Evolutionary conservation across 768 basidiomycete species (phyloP).

Genomic region (Boletales sp.): DNA sequence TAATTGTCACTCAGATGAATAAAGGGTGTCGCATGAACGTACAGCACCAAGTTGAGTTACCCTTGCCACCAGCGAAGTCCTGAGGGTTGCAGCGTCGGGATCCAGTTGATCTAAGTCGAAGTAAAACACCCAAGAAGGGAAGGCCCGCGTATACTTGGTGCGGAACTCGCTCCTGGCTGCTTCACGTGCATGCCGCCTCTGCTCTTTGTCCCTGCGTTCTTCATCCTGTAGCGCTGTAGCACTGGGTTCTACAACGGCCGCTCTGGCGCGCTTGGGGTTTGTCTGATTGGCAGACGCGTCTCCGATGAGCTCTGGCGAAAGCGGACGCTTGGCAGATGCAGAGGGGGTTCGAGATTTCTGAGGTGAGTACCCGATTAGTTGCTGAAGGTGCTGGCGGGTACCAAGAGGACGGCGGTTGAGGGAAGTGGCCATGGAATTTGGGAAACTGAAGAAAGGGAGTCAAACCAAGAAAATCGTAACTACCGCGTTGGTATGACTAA

Average conservation of each 20-base stretch:
- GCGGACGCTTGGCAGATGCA: slow-evolving; percentile 42
- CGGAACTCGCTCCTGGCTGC: slow-evolving; percentile 68
- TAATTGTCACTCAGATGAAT: not conserved
- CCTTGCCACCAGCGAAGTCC: slow-evolving; percentile 46
- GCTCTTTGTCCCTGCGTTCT: slow-evolving; percentile 44
- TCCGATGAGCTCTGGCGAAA: slow-evolving; percentile 45
- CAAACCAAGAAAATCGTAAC: slow-evolving; percentile 5
- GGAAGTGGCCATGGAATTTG: slow-evolving; percentile 38
- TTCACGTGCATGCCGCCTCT: slow-evolving; percentile 48
- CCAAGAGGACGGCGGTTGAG: slow-evolving; percentile 48
- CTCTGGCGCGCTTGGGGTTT: slow-evolving; percentile 44
- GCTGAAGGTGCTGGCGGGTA: slow-evolving; percentile 38
- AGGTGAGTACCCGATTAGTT: slow-evolving; percentile 32
- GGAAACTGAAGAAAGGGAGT: not conserved
- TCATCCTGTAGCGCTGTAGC: slow-evolving; percentile 29
- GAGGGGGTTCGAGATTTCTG: slow-evolving; percentile 32
- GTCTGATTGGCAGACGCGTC: slow-evolving; percentile 27
- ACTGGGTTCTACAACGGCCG: slow-evolving; percentile 23
- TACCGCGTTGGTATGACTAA: not conserved
- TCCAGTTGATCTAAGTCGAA: slow-evolving; percentile 63
- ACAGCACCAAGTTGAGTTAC: slow-evolving; percentile 77
- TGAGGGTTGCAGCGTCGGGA: slow-evolving; percentile 32
- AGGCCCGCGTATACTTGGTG: slow-evolving; percentile 79
- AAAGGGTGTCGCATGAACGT: slow-evolving; percentile 32
- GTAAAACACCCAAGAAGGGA: slow-evolving; percentile 82